phyloP scores from a whole-genome alignment of 495 filamentous ascomycete species.

The Melanomma pulvis-pyrius region DNA sequence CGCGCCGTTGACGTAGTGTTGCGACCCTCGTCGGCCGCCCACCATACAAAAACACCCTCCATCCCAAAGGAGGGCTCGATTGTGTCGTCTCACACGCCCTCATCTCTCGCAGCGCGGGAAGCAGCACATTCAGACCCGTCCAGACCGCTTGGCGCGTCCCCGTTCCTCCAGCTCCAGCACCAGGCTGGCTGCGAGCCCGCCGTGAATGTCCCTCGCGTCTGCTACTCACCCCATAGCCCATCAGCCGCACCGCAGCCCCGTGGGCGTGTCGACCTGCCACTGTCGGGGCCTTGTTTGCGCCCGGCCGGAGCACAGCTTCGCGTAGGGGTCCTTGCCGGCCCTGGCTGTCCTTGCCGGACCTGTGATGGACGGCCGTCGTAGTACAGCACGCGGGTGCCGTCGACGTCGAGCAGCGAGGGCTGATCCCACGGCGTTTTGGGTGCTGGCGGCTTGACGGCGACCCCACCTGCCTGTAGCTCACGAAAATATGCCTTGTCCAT shows the following conservation, averaged over 20 bases:
- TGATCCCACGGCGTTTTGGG: too few species aligned
- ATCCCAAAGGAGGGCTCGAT: conserved; percentile 13
- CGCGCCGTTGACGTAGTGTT: conserved; percentile 29
- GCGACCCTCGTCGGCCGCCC: conserved; percentile 3
- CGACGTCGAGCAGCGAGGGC: too few species aligned
- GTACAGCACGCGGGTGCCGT: too few species aligned
- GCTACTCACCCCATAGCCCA: conserved; percentile 12
- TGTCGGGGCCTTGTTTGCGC: neutral
- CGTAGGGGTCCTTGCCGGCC: neutral
- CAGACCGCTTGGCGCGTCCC: conserved; percentile 31
- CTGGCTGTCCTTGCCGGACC: neutral
- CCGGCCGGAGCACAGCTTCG: neutral
- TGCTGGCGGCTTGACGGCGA: too few species aligned
- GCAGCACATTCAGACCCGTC: conserved; percentile 25
- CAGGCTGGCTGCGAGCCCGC: neutral
- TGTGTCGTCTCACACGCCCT: conserved; percentile 25
- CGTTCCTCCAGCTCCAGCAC: neutral
- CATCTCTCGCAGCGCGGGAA: conserved; percentile 9
- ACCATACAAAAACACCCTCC: conserved; percentile 27
- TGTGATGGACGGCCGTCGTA: too few species aligned
- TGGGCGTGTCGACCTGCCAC: conserved; percentile 3
- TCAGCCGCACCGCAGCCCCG: conserved; percentile 19
- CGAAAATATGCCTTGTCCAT: conserved; percentile 7
- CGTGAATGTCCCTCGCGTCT: conserved; percentile 20
- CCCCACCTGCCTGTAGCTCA: too few species aligned